Conservation (phyloP, 1,139 yeast genomes). For the Candida glucosophila region DNA sequence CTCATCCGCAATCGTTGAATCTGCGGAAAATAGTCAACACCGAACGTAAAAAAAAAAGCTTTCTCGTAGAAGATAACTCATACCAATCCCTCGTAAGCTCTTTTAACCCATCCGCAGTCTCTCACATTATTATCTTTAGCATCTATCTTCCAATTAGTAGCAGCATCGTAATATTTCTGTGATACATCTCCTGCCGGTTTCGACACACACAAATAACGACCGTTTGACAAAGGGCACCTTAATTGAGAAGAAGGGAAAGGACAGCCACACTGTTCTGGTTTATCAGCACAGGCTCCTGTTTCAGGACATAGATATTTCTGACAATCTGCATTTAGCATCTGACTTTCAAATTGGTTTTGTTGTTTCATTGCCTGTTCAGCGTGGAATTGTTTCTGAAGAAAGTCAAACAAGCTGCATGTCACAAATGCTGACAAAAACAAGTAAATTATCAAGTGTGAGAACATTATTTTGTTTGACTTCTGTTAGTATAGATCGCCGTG, state of each 20-base stretch:
- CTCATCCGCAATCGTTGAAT: no score
- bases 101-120: slow-evolving; percentile 72
- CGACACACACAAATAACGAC: slow-evolving; percentile 68
- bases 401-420: slow-evolving; percentile 24
- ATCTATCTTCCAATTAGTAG: slow-evolving; percentile 43
- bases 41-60: no score
- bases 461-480: slow-evolving; percentile 1
- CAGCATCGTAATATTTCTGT: slow-evolving; percentile 37
- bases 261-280: slow-evolving; percentile 76
- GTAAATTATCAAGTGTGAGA: slow-evolving; percentile 1
- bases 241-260: slow-evolving; percentile 79
- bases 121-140: slow-evolving; percentile 45
- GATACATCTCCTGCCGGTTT: slow-evolving; percentile 52
- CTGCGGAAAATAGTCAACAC: no score
- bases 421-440: slow-evolving; percentile 3
- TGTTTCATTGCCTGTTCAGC: slow-evolving; percentile 11
- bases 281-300: slow-evolving; percentile 67
- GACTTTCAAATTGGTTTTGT: slow-evolving; percentile 18
- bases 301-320: slow-evolving; percentile 72
- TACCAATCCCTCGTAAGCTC: slow-evolving; percentile 41
- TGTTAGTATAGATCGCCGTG: background rate
- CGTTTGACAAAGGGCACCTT: slow-evolving; percentile 69
- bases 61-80: slow-evolving; percentile 10
- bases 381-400: slow-evolving; percentile 23
- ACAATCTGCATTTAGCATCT: slow-evolving; percentile 39